Base-by-base conservation (phyloP, 306 rosid species). In the Dalbergia oliveri region DNA sequence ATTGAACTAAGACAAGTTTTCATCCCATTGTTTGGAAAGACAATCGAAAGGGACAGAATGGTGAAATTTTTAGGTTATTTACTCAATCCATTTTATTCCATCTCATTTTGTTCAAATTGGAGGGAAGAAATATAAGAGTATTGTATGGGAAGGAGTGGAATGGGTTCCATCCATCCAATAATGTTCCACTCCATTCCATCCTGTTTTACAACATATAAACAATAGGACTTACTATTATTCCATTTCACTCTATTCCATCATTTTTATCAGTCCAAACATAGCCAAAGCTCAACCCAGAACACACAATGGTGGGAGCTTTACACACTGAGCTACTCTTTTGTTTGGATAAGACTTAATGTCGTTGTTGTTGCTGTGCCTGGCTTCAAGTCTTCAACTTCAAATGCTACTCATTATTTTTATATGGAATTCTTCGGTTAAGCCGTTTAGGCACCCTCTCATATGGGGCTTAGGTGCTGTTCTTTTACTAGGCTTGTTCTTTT, bases 401-500 rank as follows among this genome's bases (percentile, higher is more conserved):
- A 45, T 21, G 77, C 68, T 31, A 49, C 45, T 34, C 34, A 9
- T 26, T 64, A 16, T 43, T 70, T 56, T 31, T 44, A 9, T 58
- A 49, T 33, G 63, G 37, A 69, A 43, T 58, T 54, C 49, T 41
- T 66, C 62, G 57, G 56, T 59, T 64, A 26, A 26, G 31, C 31
- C 31, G 31, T 26, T 26, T 19, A 19, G 64, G 57, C 41, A 13
- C 66, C 62, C 60, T 49, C 21, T 70, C 47, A 34, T 35, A 11
- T 8, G 19, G 75, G 56, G 58, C 35, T 37, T 49, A 44, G 31
- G 16, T 80, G 53, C 74, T 68, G 5, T 72, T 74, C 75, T 34
- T 35, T 70, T 11, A 69, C 59, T 23, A 39, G 49, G 49, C 49
- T n/a, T 14, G 21, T 71, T 4, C 50, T 26, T 26, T 26, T 26